These are phyloP conservation scores for Neocatenulostroma microsporum DNA, from an alignment of 2,329 filamentous ascomycete genomes.

Conservation along the genomic window DNA sequence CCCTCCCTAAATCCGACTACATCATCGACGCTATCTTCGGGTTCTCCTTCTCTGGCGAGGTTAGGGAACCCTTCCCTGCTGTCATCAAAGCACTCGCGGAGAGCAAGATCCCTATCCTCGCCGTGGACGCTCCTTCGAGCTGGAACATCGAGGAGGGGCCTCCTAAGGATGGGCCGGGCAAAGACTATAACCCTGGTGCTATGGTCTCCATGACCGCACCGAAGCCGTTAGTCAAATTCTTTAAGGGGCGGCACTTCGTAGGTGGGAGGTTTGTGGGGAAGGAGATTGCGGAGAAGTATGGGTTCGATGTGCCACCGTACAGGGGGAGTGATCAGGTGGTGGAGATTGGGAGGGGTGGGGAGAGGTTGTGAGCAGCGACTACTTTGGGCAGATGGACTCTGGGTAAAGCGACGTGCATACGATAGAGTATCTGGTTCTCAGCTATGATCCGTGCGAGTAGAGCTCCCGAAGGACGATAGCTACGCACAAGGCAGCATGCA, in stretches of 20 bases:
- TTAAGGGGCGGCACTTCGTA: conserved; percentile 81
- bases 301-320: conserved; percentile 74
- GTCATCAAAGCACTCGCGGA: conserved; percentile 72
- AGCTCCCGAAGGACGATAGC: too few species aligned
- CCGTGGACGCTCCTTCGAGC: conserved; percentile 86
- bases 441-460: too few species aligned
- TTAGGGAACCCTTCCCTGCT: conserved; percentile 81
- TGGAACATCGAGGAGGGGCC: conserved; percentile 91
- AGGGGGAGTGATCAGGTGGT: conserved; percentile 82
- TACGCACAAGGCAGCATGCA: too few species aligned
- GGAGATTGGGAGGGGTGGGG: conserved; percentile 51
- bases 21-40: conserved; percentile 90
- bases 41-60: conserved; percentile 86
- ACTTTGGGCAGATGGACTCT: too few species aligned
- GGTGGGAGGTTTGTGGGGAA: conserved; percentile 82
- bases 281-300: conserved; percentile 74
- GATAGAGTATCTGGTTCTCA: too few species aligned
- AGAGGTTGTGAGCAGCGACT: conserved; percentile 43
- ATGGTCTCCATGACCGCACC: conserved; percentile 87
- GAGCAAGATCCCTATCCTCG: conserved; percentile 68
- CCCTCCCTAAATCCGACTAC: conserved; percentile 64
- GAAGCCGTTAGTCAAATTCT: conserved; percentile 79
- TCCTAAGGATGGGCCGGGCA: conserved; percentile 66
- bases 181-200: conserved; percentile 68
- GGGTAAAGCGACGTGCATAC: too few species aligned